Conservation (phyloP, 2,329 filamentous ascomycete species). For the Huntiella omanensis region DNA sequence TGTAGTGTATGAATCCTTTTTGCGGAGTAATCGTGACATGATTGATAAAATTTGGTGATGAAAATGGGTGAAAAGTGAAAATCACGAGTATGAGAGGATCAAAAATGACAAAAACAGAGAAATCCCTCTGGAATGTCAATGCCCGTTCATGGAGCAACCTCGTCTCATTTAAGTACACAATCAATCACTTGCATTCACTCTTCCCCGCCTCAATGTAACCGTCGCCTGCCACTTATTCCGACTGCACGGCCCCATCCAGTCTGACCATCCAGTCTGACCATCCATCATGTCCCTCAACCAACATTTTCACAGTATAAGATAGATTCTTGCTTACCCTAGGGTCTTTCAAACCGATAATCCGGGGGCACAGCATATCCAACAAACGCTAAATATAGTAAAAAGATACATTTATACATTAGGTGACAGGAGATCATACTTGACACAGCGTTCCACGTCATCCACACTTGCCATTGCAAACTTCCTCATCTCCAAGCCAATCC, state of each 20-base stretch:
- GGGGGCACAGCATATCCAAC: background rate
- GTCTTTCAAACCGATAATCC: too few relatives aligned
- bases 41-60: constrained; percentile 4
- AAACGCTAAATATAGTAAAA: background rate
- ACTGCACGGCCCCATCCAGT: too few relatives aligned
- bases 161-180: too few relatives aligned
- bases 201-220: too few relatives aligned
- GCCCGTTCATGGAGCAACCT: too few relatives aligned
- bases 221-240: too few relatives aligned
- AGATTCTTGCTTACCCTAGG: too few relatives aligned
- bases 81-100: background rate
- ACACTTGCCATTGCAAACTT: constrained; percentile 79
- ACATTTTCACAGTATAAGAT: too few relatives aligned
- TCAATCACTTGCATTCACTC: too few relatives aligned
- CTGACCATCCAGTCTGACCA: too few relatives aligned
- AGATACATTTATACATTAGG: constrained; percentile 50
- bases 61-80: background rate
- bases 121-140: too few relatives aligned
- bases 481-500: constrained; percentile 76
- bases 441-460: constrained; percentile 73
- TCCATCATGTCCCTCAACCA: too few relatives aligned
- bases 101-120: background rate
- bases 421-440: constrained; percentile 75
- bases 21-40: constrained; percentile 29
- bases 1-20: constrained; percentile 47